Conservation (phyloP, 495 filamentous ascomycete species). For the Aspergillus nanangensis region DNA sequence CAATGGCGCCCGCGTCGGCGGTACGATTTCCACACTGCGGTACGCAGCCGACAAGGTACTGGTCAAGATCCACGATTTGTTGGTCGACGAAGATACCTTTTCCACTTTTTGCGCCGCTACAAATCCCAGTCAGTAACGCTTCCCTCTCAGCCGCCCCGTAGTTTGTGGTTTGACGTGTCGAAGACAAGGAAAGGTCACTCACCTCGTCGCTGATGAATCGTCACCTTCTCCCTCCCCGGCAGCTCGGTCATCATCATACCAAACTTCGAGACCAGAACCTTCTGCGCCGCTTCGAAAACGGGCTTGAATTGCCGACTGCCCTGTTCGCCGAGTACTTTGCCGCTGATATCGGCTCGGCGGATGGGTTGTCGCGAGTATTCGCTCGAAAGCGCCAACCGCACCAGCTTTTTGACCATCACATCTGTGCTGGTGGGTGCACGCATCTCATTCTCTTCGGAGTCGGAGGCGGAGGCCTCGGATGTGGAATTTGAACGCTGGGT, state of each 20-base stretch:
- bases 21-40: slow-evolving; percentile 59
- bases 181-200: slow-evolving; percentile 22
- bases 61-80: slow-evolving; percentile 72
- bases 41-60: slow-evolving; percentile 63
- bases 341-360: slow-evolving; percentile 68
- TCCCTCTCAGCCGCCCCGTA: neutral
- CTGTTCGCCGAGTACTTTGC: slow-evolving; percentile 52
- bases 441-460: slow-evolving; percentile 16
- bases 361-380: slow-evolving; percentile 82
- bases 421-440: slow-evolving; percentile 44
- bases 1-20: slow-evolving; percentile 61
- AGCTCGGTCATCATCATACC: slow-evolving; percentile 86
- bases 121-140: neutral
- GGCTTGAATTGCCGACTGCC: slow-evolving; percentile 55
- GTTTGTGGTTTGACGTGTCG: neutral
- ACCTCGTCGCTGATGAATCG: slow-evolving; percentile 71
- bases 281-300: slow-evolving; percentile 66
- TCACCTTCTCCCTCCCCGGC: slow-evolving; percentile 73
- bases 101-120: slow-evolving; percentile 55
- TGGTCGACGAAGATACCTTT: slow-evolving; percentile 41
- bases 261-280: slow-evolving; percentile 58
- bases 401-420: slow-evolving; percentile 80
- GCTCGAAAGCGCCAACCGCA: slow-evolving; percentile 83
- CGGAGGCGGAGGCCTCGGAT: slow-evolving; percentile 16
- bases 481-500: slow-evolving; percentile 6